Percentiles rank a stretch among this genome's conserved stretches.
phyloP scores from a whole-genome alignment of 2,329 filamentous ascomycete genomes.

The Trichoderma polysporum region DNA sequence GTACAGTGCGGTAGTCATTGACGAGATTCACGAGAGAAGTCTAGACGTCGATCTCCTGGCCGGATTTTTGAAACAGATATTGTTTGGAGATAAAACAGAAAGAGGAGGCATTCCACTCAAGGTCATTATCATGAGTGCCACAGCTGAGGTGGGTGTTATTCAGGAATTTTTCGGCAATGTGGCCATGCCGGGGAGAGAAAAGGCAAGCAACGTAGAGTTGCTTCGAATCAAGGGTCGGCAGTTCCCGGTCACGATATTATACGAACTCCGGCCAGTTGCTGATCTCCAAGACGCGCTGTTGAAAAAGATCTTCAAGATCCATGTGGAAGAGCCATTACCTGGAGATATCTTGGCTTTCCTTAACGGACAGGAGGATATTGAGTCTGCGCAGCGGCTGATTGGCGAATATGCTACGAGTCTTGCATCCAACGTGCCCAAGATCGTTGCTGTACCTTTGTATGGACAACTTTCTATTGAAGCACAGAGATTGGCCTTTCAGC shows the following conservation, averaged over 20 bases:
- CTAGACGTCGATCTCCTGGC: constrained; percentile 90
- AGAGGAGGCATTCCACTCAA: constrained; percentile 76
- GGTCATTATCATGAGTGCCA: constrained; percentile 95
- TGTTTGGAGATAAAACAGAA: constrained; percentile 60
- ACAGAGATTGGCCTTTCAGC: constrained; percentile 83
- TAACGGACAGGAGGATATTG: constrained; percentile 90
- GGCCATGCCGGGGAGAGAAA: constrained; percentile 22
- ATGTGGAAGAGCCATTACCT: constrained; percentile 83
- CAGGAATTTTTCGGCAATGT: constrained; percentile 66
- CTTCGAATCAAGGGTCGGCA: constrained; percentile 81
- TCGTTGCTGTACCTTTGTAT: constrained; percentile 76
- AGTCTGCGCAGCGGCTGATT: constrained; percentile 74
- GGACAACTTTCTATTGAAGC: constrained; percentile 84
- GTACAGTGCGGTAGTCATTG: constrained; percentile 89
- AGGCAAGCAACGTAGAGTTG: constrained; percentile 37
- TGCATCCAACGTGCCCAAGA: constrained; percentile 70
- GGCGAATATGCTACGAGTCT: constrained; percentile 76
- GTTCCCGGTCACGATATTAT: constrained; percentile 76
- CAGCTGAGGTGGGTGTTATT: constrained; percentile 80
- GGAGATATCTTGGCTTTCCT: constrained; percentile 93
- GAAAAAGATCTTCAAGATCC: constrained; percentile 80
- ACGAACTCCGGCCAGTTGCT: constrained; percentile 70
- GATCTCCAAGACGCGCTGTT: constrained; percentile 82
- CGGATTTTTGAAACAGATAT: constrained; percentile 80
- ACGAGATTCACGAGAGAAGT: constrained; percentile 95